Evolutionary conservation across 176 grass and related monocot genomes (phyloP).

Genomic region (Carex littledalei): DNA sequence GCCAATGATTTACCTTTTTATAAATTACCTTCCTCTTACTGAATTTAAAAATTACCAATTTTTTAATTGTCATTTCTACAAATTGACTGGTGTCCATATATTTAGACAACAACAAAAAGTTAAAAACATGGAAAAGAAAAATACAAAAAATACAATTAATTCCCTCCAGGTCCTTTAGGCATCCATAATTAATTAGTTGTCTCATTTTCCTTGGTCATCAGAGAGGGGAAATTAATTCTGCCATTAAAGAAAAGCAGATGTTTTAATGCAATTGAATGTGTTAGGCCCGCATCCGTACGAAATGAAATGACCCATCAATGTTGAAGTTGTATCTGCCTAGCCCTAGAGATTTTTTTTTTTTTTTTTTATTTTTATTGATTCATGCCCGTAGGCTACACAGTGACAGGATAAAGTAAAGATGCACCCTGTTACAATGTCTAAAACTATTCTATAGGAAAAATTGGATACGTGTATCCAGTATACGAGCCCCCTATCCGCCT

Average conservation of each 20-base stretch:
- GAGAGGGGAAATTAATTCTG: background rate
- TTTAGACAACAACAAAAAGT: background rate
- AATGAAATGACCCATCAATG: background rate
- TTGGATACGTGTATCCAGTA: too few relatives aligned
- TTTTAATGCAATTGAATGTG: slow-evolving; percentile 7
- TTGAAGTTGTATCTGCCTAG: background rate
- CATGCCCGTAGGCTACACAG: too few relatives aligned
- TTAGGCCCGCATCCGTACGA: background rate
- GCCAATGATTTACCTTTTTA: background rate
- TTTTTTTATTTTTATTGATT: too few relatives aligned
- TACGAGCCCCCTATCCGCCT: too few relatives aligned
- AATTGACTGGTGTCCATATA: background rate
- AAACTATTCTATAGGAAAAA: too few relatives aligned
- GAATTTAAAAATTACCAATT: background rate
- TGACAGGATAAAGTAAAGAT: too few relatives aligned
- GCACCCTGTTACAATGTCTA: too few relatives aligned
- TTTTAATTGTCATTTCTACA: too few relatives aligned
- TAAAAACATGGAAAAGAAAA: background rate
- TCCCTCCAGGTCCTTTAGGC: background rate
- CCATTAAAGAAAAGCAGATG: background rate
- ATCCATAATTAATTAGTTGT: background rate
- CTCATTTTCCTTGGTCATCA: background rate
- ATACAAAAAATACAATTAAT: background rate
- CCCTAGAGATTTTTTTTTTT: too few relatives aligned
- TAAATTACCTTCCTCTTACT: background rate